These are phyloP conservation scores for Eucalyptus curtisii DNA, from an alignment of 345 rosid species.

Conservation along the genomic window DNA sequence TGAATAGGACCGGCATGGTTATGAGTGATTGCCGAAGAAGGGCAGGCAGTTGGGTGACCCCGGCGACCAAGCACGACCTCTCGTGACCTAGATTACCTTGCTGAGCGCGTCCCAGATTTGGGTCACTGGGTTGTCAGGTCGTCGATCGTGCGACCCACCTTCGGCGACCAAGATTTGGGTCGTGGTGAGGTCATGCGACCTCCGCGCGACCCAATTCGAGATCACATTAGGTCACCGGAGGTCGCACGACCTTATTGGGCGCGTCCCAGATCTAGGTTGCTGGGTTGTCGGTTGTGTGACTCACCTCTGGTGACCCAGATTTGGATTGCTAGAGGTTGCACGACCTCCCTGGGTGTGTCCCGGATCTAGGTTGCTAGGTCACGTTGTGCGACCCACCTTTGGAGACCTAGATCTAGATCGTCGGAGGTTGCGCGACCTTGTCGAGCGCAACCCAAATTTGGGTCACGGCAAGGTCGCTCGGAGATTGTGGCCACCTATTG, in stretches of 20 bases:
- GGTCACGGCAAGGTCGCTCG: rapidly evolving
- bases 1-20: rapidly evolving
- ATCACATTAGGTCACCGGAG: rapidly evolving
- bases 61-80: no score
- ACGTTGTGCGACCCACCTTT: no score
- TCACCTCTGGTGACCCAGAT: rapidly evolving
- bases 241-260: rapidly evolving
- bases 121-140: rapidly evolving
- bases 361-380: no score
- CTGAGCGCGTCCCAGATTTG: no score
- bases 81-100: no score
- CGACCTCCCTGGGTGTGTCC: rapidly evolving
- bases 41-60: rapidly evolving
- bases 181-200: rapidly evolving
- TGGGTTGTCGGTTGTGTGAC: no score
- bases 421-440: rapidly evolving
- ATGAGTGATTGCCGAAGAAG: rapidly evolving
- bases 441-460: rapidly evolving
- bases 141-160: no score
- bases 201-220: rapidly evolving
- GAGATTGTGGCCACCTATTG: no score
- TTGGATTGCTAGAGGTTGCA: rapidly evolving
- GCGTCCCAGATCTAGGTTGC: rapidly evolving
- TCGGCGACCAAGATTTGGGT: rapidly evolving
- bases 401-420: rapidly evolving